Conservation (phyloP, 169 alveolate species). For the Plasmodium vivax region DNA sequence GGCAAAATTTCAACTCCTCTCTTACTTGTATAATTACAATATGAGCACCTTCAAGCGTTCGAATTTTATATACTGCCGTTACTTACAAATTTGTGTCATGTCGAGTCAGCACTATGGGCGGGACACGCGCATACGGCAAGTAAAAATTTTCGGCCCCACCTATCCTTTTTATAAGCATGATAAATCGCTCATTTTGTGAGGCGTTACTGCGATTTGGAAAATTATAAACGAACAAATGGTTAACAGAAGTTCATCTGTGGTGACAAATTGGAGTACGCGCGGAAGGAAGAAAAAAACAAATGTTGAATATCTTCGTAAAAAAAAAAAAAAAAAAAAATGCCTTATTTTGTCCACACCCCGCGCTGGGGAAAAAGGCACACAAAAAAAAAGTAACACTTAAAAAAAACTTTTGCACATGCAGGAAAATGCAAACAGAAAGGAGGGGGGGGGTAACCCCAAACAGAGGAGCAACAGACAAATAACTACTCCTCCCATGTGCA, state of each 20-base stretch:
- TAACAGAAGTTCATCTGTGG: background rate
- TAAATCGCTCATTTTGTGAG: conserved; percentile 21
- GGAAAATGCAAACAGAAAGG: background rate
- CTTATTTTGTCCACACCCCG: background rate
- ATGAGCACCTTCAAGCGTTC: conserved; percentile 67
- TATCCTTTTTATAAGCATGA: conserved; percentile 53
- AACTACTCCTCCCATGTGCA: background rate
- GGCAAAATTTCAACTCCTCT: conserved; percentile 66
- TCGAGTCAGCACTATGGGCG: conserved; percentile 88
- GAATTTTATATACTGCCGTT: conserved; percentile 82
- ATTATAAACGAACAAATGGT: background rate
- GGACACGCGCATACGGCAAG: conserved; percentile 88
- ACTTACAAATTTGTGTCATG: conserved; percentile 85
- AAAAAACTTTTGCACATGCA: background rate
- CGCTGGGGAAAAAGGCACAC: background rate
- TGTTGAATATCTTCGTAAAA: background rate
- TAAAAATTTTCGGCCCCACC: conserved; percentile 71
- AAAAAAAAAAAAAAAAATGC: background rate
- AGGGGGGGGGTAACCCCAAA: background rate
- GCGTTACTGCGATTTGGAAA: background rate
- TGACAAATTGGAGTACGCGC: background rate
- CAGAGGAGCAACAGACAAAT: background rate
- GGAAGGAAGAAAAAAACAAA: background rate
- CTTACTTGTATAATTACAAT: conserved; percentile 76
- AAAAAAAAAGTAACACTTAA: background rate